Base-by-base conservation (phyloP, 164 flowering plant genomes). In the Vitis cinerea region DNA sequence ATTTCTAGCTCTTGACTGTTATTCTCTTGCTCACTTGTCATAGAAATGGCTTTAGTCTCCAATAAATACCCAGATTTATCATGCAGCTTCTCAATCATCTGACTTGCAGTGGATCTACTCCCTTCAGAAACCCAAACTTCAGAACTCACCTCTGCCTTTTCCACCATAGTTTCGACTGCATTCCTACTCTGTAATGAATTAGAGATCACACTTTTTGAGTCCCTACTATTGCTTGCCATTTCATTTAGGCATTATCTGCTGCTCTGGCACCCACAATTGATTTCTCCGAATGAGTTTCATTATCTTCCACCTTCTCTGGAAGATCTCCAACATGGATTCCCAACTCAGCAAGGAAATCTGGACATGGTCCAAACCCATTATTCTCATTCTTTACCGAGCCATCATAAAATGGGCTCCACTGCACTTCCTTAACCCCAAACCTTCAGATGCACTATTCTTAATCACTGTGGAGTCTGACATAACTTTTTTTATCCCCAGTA, bases 341-440 rank as follows among this genome's bases (percentile, higher is more conserved):
- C 31, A 82, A 63, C 1, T 73, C 87, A 49, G 44, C 74, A 65
- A 94, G 90, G 63, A 92, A 83, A 72, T 94, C 97, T 17, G 19
- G 19, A 17, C 19, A 17, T 17, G 19, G 19, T 17, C 19, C 19
- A 17, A 17, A 17, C 19, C 19, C 19, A 17, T 0, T 70, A 16
- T 57, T 64, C 66, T 75, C 81, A 64, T 75, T 74, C 59, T 71
- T 69, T 10, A 55, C 50, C 1, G 75, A 53, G 75, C 82, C 94
- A 15, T 88, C 72, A 77, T 75, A 55, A 75, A 95, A 90, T 0
- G 87, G 74, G 79, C 83, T 87, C 99, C 98, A 95, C 13, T 85
- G 84, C 15, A 95, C 93, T 80, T 90, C 94, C 81, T 91, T 93
- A 64, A 91, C 78, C 62, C 81, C 9, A 83, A 53, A 63, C 57